A percentile compares a stretch with the other conserved stretches of the same genome.
phyloP scores from a whole-genome alignment of 352 stramenopile species.

The Globisporangium lucens region DNA sequence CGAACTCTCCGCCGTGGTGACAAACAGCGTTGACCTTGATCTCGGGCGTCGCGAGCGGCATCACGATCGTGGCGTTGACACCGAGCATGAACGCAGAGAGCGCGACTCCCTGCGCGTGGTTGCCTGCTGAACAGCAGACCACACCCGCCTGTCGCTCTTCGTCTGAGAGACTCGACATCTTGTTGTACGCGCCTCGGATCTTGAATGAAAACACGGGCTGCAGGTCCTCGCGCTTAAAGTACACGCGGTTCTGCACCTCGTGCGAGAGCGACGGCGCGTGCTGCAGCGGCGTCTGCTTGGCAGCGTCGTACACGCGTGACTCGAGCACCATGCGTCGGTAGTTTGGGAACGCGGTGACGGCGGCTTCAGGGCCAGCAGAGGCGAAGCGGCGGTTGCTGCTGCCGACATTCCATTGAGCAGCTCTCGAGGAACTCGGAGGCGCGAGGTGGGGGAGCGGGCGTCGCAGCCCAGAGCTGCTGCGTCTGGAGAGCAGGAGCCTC shows the following conservation, averaged over 20 bases:
- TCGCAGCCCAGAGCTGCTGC: not conserved
- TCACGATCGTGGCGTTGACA: slow-evolving; percentile 96
- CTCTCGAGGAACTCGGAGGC: not conserved
- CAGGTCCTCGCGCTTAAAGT: slow-evolving; percentile 96
- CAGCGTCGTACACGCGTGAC: slow-evolving; percentile 83
- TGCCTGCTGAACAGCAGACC: slow-evolving; percentile 89
- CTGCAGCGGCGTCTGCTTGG: slow-evolving; percentile 82
- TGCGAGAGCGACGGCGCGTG: slow-evolving; percentile 62
- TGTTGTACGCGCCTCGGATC: slow-evolving; percentile 98
- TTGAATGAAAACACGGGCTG: slow-evolving; percentile 99
- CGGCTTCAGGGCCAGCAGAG: slow-evolving; percentile 11
- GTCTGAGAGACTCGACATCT: slow-evolving; percentile 91
- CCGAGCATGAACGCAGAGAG: slow-evolving; percentile 90
- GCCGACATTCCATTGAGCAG: slow-evolving; percentile 2
- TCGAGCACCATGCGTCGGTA: slow-evolving; percentile 88
- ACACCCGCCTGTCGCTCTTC: slow-evolving; percentile 75
- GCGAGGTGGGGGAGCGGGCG: not conserved
- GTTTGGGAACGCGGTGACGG: slow-evolving; percentile 28
- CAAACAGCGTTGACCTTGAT: slow-evolving; percentile 94
- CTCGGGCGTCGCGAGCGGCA: slow-evolving; percentile 95
- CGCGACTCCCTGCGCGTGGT: slow-evolving; percentile 98
- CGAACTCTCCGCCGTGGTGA: slow-evolving; percentile 86
- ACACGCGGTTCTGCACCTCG: slow-evolving; percentile 73
- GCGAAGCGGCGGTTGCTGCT: not conserved
- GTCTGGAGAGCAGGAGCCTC: slow-evolving; percentile 5